phyloP scores from a whole-genome alignment of 2,329 filamentous ascomycete species.

The Penicillium freii region DNA sequence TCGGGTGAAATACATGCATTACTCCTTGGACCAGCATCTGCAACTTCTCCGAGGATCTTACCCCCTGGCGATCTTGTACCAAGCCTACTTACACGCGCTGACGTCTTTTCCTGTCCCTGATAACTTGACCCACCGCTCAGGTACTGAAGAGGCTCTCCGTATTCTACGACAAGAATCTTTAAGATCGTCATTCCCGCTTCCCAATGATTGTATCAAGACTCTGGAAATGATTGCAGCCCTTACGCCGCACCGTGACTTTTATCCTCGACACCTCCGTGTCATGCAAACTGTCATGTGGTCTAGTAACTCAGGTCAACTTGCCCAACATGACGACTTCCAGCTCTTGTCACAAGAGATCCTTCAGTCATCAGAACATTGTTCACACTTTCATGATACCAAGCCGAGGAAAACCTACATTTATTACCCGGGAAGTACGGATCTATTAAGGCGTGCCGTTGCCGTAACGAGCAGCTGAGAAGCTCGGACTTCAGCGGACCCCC shows the following conservation, averaged over 20 bases:
- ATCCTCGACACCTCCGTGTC: not conserved
- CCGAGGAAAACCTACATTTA: not conserved
- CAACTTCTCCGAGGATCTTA: not conserved
- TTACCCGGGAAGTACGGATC: not conserved
- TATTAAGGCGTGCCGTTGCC: not conserved
- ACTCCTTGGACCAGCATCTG: not conserved
- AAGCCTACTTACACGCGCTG: not conserved
- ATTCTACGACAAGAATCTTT: not conserved
- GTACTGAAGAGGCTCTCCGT: not conserved
- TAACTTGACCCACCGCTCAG: not conserved
- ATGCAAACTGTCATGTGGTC: not conserved
- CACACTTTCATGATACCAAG: not conserved
- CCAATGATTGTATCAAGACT: not conserved
- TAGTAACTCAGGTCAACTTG: not conserved
- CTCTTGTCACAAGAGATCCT: not conserved
- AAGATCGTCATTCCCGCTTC: not conserved
- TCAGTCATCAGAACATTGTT: not conserved
- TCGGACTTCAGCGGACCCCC: not conserved
- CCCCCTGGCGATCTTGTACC: not conserved
- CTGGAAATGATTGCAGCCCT: not conserved
- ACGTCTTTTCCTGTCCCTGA: not conserved
- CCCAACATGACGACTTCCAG: not conserved
- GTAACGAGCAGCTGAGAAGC: not conserved
- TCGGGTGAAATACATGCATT: not conserved
- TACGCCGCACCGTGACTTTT: not conserved